These are phyloP conservation scores for Penicillium fimorum DNA, from an alignment of 495 filamentous ascomycete genomes.

Conservation along the genomic window DNA sequence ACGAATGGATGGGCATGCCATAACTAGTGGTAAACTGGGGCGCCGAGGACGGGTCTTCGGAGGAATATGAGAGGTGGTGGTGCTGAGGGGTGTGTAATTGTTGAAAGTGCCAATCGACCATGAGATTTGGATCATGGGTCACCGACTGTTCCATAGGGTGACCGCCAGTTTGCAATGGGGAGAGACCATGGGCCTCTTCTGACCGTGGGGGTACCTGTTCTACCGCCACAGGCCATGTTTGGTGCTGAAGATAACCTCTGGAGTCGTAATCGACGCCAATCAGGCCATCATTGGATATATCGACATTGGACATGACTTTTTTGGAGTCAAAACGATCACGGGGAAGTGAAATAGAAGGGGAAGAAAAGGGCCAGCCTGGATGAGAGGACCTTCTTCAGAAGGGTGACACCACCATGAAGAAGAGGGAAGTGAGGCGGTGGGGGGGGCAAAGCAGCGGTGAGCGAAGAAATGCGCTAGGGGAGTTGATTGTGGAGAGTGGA, in stretches of 20 bases:
- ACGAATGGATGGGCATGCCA: slow-evolving; percentile 52
- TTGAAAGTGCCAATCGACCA: slow-evolving; percentile 54
- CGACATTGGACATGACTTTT: slow-evolving; percentile 45
- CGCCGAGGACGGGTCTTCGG: slow-evolving; percentile 50
- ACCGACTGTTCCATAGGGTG: slow-evolving; percentile 47
- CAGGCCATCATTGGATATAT: slow-evolving; percentile 45
- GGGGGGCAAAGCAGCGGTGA: slow-evolving; percentile 53
- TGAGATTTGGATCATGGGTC: slow-evolving; percentile 45
- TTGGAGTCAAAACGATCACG: slow-evolving; percentile 16
- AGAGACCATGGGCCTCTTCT: slow-evolving; percentile 41
- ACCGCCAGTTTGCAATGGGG: slow-evolving; percentile 49
- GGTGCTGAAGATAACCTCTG: slow-evolving; percentile 45
- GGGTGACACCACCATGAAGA: slow-evolving; percentile 25
- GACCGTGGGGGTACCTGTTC: slow-evolving; percentile 39
- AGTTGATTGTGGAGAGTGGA: slow-evolving; percentile 29
- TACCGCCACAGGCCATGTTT: slow-evolving; percentile 44
- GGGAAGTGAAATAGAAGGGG: slow-evolving; percentile 10
- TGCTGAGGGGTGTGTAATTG: slow-evolving; percentile 40
- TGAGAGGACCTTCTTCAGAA: slow-evolving; percentile 32
- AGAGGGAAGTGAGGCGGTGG: slow-evolving; percentile 38
- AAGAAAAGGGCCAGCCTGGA: slow-evolving; percentile 30
- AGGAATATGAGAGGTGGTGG: slow-evolving; percentile 46
- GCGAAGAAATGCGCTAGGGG: slow-evolving; percentile 42
- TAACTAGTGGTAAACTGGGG: slow-evolving; percentile 49
- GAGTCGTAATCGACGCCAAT: slow-evolving; percentile 51